phyloP scores from a whole-genome alignment of 257 asterid genomes.

The Gentiana straminea region DNA sequence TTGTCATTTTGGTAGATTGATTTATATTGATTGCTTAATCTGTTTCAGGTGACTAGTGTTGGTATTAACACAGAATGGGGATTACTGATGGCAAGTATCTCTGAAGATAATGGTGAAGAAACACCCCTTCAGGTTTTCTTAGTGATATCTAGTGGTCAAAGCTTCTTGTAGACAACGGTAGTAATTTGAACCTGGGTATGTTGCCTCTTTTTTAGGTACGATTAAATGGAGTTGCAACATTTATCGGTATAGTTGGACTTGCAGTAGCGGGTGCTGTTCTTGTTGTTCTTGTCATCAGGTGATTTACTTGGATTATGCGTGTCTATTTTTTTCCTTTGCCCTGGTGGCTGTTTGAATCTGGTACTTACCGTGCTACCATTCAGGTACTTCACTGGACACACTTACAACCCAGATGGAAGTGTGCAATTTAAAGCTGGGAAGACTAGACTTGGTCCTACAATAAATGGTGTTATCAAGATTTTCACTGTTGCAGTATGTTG shows the following conservation, averaged over 20 bases:
- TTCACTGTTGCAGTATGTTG: slow-evolving; percentile 89
- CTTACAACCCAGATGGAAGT: slow-evolving; percentile 42
- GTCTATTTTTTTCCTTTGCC: slow-evolving; percentile 9
- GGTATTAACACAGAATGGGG: slow-evolving; percentile 99
- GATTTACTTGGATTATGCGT: slow-evolving; percentile 6
- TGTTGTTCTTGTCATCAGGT: slow-evolving; percentile 68
- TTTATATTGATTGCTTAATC: not conserved
- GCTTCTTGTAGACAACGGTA: not conserved
- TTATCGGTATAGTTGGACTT: slow-evolving; percentile 84
- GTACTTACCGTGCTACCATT: slow-evolving; percentile 12
- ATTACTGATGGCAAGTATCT: slow-evolving; percentile 90
- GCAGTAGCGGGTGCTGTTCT: slow-evolving; percentile 66
- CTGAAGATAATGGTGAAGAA: slow-evolving; percentile 98
- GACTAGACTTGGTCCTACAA: slow-evolving; percentile 53
- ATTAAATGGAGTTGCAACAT: slow-evolving; percentile 90
- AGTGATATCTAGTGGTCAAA: slow-evolving; percentile 4
- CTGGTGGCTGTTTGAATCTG: not conserved
- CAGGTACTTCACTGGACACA: slow-evolving; percentile 81
- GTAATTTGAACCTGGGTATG: not conserved
- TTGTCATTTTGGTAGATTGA: not conserved
- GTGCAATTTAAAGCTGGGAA: slow-evolving; percentile 53
- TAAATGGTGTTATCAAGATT: slow-evolving; percentile 67
- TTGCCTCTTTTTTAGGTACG: slow-evolving; percentile 45
- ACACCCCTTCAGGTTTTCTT: slow-evolving; percentile 82
- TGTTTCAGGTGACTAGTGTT: slow-evolving; percentile 69